These are phyloP conservation scores for Backusella morwellensis DNA, from an alignment of 192 early-diverging fungal species.

Conservation along the genomic window DNA sequence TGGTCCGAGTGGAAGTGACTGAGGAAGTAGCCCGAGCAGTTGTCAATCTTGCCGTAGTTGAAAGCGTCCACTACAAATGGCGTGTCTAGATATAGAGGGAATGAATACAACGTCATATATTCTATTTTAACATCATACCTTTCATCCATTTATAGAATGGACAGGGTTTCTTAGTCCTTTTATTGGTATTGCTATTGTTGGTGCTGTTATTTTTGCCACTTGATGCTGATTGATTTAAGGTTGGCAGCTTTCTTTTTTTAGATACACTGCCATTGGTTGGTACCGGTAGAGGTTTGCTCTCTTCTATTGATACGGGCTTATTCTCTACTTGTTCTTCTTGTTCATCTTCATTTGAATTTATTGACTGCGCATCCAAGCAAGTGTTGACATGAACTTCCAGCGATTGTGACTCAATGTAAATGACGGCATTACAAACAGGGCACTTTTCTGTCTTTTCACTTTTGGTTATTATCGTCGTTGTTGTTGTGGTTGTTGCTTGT, in stretches of 20 bases:
- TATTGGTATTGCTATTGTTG: not conserved
- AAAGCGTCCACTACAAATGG: slow-evolving; percentile 92
- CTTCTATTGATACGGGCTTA: not conserved
- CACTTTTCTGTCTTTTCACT: not conserved
- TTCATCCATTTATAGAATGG: slow-evolving; percentile 12
- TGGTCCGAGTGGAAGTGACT: slow-evolving; percentile 96
- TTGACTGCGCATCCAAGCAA: slow-evolving; percentile 12
- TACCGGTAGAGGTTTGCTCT: not conserved
- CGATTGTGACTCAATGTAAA: not conserved
- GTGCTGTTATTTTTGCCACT: not conserved
- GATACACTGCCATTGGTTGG: not conserved
- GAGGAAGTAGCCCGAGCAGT: slow-evolving; percentile 82
- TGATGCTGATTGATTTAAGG: not conserved
- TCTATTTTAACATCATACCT: not conserved
- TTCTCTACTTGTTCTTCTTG: not conserved
- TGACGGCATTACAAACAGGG: not conserved
- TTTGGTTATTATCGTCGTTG: not conserved
- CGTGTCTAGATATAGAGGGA: slow-evolving; percentile 41
- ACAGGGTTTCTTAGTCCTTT: not conserved
- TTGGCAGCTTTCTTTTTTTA: not conserved
- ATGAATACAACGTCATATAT: not conserved
- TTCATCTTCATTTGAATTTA: not conserved
- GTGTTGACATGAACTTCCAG: slow-evolving; percentile 15
- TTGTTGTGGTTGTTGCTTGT: not conserved
- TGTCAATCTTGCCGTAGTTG: slow-evolving; percentile 69